Evolutionary conservation across 2,329 filamentous ascomycete species (phyloP).

Genomic region (Clonostachys rosea): DNA sequence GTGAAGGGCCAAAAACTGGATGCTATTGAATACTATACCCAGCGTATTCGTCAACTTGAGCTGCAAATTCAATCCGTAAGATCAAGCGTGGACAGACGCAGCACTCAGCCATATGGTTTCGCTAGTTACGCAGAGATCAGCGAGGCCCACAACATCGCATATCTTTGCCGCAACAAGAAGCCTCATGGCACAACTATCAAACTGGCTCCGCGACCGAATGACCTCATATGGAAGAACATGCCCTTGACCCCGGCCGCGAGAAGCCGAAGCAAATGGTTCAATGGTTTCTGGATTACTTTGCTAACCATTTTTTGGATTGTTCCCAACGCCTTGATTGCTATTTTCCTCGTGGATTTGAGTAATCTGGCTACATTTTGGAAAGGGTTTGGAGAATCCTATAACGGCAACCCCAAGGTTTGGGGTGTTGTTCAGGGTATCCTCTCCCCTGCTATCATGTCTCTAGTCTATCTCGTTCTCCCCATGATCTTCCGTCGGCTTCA

Average conservation of each 20-base stretch:
- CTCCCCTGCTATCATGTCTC: slow-evolving; percentile 80
- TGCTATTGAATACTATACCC: slow-evolving; percentile 88
- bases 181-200: slow-evolving; percentile 72
- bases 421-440: slow-evolving; percentile 87
- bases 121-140: slow-evolving; percentile 87
- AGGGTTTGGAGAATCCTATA: slow-evolving; percentile 64
- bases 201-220: slow-evolving; percentile 80
- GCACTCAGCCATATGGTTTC: slow-evolving; percentile 89
- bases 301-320: slow-evolving; percentile 84
- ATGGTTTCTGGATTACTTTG: slow-evolving; percentile 77
- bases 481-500: slow-evolving; percentile 87
- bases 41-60: slow-evolving; percentile 79
- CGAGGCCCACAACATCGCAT: slow-evolving; percentile 85
- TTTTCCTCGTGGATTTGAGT: slow-evolving; percentile 82
- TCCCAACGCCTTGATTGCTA: slow-evolving; percentile 89
- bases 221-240: slow-evolving; percentile 96
- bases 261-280: slow-evolving; percentile 69
- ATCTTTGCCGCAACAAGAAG: slow-evolving; percentile 73
- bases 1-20: slow-evolving; percentile 75
- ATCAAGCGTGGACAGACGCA: slow-evolving; percentile 76
- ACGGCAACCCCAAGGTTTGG: slow-evolving; percentile 64
- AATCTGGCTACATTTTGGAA: slow-evolving; percentile 80
- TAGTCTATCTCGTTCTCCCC: slow-evolving; percentile 83
- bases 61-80: slow-evolving; percentile 80
- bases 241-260: slow-evolving; percentile 64